These are phyloP conservation scores for Globisporangium heterothallicum DNA, from an alignment of 352 stramenopile genomes.

Conservation along the genomic window DNA sequence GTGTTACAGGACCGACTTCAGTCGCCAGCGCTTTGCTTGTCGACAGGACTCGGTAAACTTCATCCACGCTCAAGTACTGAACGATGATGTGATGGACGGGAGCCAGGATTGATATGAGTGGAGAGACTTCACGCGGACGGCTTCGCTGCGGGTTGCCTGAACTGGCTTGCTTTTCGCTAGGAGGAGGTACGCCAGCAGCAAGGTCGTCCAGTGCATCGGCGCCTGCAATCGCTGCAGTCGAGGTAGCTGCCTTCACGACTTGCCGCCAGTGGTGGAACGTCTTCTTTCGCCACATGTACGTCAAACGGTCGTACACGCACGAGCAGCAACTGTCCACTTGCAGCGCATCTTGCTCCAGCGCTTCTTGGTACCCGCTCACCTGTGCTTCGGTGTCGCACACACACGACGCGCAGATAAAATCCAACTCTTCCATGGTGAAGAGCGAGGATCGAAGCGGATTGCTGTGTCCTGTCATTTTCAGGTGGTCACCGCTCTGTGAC, in stretches of 20 bases:
- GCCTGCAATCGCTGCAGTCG: not conserved
- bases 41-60: slow-evolving; percentile 48
- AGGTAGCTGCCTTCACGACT: slow-evolving; percentile 18
- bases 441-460: slow-evolving; percentile 8
- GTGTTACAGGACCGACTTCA: slow-evolving; percentile 40
- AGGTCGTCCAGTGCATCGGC: not conserved
- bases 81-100: slow-evolving; percentile 45
- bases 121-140: not conserved
- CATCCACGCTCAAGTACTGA: slow-evolving; percentile 35
- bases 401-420: slow-evolving; percentile 53
- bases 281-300: slow-evolving; percentile 76
- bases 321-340: slow-evolving; percentile 47
- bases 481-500: no score
- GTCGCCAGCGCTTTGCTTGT: slow-evolving; percentile 34
- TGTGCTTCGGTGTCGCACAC: slow-evolving; percentile 43
- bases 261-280: slow-evolving; percentile 71
- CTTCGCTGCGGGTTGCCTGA: not conserved
- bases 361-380: slow-evolving; percentile 26
- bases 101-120: slow-evolving; percentile 14
- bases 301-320: slow-evolving; percentile 63
- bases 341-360: slow-evolving; percentile 19
- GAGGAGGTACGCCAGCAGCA: slow-evolving; percentile 7
- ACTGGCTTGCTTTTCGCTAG: not conserved
- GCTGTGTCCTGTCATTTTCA: slow-evolving; percentile 1
- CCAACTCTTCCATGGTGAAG: slow-evolving; percentile 56